These are phyloP conservation scores for Colletotrichum liaoningense DNA, from an alignment of 2,329 filamentous ascomycete species.

Conservation along the genomic window DNA sequence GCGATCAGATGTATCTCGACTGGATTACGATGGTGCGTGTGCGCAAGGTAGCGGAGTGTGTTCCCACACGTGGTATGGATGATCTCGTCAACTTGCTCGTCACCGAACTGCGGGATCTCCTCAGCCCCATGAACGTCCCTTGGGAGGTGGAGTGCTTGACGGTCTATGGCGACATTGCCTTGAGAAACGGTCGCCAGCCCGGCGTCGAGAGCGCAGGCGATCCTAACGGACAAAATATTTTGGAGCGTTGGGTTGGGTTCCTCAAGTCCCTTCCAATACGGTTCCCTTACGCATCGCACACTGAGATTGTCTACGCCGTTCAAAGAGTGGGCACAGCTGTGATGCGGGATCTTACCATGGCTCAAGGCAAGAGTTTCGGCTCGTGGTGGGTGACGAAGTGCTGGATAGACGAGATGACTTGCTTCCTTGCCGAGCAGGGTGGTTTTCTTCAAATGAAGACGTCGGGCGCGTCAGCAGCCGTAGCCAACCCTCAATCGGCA, in stretches of 20 bases:
- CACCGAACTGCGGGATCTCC: slow-evolving; percentile 75
- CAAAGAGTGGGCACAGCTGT: slow-evolving; percentile 81
- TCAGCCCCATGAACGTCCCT: slow-evolving; percentile 75
- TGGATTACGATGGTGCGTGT: slow-evolving; percentile 78
- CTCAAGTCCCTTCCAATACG: slow-evolving; percentile 74
- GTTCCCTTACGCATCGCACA: slow-evolving; percentile 79
- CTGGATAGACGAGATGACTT: slow-evolving; percentile 94
- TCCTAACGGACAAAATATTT: slow-evolving; percentile 69
- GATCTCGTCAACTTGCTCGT: slow-evolving; percentile 73
- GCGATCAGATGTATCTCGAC: slow-evolving; percentile 95
- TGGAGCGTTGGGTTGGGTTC: slow-evolving; percentile 84
- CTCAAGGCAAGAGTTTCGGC: slow-evolving; percentile 84
- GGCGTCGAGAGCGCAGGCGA: slow-evolving; percentile 50
- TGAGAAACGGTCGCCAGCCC: slow-evolving; percentile 58
- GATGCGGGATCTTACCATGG: slow-evolving; percentile 83
- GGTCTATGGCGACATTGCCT: slow-evolving; percentile 67
- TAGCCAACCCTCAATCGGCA: slow-evolving; percentile 47
- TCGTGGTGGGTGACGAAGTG: slow-evolving; percentile 96
- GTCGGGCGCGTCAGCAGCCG: slow-evolving; percentile 45
- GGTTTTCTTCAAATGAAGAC: slow-evolving; percentile 80
- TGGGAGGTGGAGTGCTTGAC: slow-evolving; percentile 74
- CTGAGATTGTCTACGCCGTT: slow-evolving; percentile 81
- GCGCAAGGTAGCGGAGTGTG: slow-evolving; percentile 72
- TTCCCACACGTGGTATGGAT: slow-evolving; percentile 73
- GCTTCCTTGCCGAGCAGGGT: slow-evolving; percentile 89